Conservation (phyloP, 2,329 filamentous ascomycete species). For the Chaetothyriales sp. region DNA sequence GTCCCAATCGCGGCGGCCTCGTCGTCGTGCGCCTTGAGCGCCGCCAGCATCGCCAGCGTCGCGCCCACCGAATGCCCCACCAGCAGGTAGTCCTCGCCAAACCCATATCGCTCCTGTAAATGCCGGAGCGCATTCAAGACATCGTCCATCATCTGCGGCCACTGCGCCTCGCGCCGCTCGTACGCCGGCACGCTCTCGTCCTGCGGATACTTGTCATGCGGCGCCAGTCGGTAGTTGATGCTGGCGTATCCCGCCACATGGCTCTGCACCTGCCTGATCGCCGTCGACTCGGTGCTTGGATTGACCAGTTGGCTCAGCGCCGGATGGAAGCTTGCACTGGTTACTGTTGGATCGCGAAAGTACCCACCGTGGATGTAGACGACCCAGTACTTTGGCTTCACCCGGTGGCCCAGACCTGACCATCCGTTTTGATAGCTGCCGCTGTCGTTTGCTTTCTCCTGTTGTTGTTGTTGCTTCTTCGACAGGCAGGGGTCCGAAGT, state of each 20-base stretch:
- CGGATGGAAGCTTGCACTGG: constrained; percentile 24
- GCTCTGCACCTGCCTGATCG: not conserved
- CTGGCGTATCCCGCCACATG: constrained; percentile 30
- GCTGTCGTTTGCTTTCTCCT: not conserved
- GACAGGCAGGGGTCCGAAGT: not conserved
- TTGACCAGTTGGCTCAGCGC: constrained; percentile 23
- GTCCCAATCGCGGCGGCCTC: no score
- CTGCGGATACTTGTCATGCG: constrained; percentile 27
- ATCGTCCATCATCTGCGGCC: constrained; percentile 34
- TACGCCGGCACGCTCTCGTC: constrained; percentile 20
- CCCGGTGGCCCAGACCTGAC: no score
- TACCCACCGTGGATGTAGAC: constrained; percentile 36
- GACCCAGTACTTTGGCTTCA: constrained; percentile 11
- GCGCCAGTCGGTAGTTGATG: constrained; percentile 34
- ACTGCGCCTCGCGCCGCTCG: constrained; percentile 26
- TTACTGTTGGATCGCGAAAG: constrained; percentile 34
- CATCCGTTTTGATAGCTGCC: no score
- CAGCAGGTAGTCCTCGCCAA: constrained; percentile 29
- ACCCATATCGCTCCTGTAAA: constrained; percentile 28
- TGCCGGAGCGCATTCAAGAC: constrained; percentile 28
- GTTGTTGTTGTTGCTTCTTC: not conserved
- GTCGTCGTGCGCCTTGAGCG: constrained; percentile 22
- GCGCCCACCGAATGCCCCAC: constrained; percentile 36
- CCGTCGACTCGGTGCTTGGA: not conserved
- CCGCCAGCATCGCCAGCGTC: constrained; percentile 32